Evolutionary conservation across 345 rosid species (phyloP), one percentile per base, ranked within the genome.

Genomic region (Xanthoceras sorbifolium): DNA sequence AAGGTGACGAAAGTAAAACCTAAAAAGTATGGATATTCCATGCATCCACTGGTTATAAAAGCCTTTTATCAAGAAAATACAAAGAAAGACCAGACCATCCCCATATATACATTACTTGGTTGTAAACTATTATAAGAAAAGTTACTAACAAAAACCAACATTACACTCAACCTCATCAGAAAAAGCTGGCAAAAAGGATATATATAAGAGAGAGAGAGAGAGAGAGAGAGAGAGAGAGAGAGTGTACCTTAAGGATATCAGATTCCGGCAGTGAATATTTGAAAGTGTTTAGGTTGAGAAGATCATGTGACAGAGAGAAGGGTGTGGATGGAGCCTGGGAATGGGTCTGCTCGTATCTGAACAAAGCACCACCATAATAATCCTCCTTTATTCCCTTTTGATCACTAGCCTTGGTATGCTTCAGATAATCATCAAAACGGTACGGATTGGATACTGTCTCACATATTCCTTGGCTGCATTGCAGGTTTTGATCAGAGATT

Each of bases 401-500:
- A 25, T 59, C 66, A 60, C 79, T 80, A 38, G 59, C 60, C 77
- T 68, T 72, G 77, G 64, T 81, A 80, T 84, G 85, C 81, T 83
- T 84, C 77, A 74, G 20, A 67, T 67, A 79, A 79, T 82, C 89
- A 81, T 88, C 84, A 50, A 78, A 48, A 67, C 71, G 64, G 83
- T 77, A 84, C 83, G 84, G 75, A 63, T 60, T 75, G 40, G 81
- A 69, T 61, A 71, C 78, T 73, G 83, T 66, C 54, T 83, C 91
- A 65, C 84, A 79, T 75, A 77, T 78, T 77, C 85, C 85, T 76
- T 77, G 78, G 80, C 86, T 77, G 87, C 86, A 82, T 82, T 82
- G 89, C 89, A 78, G 86, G 69, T 73, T 79, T 70, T 79, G 73
- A 83, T 80, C 87, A 84, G 82, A 84, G 72, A 81, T 79, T 78